These are phyloP conservation scores for Spinellus fusiger DNA, from an alignment of 192 early-diverging fungal species.

Conservation along the genomic window DNA sequence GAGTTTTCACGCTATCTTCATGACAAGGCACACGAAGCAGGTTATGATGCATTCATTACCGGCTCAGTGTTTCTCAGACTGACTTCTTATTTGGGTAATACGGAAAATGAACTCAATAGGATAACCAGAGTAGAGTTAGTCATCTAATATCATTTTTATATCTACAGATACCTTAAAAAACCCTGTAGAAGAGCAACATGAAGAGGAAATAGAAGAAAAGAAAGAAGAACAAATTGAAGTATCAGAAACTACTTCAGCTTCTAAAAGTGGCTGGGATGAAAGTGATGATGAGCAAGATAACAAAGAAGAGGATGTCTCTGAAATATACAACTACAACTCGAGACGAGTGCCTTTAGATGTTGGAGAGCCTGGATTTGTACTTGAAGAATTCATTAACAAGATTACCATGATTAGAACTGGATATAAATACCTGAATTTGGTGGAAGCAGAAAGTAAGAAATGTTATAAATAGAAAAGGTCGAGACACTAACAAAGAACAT, in stretches of 20 bases:
- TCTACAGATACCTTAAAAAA: background rate
- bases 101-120: background rate
- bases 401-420: slow-evolving; percentile 11
- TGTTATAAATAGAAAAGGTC: background rate
- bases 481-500: background rate
- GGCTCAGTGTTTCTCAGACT: slow-evolving; percentile 74
- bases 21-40: slow-evolving; percentile 80
- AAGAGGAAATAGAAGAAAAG: slow-evolving; percentile 8
- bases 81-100: slow-evolving; percentile 34
- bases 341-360: background rate
- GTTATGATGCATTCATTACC: slow-evolving; percentile 89
- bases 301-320: background rate
- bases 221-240: slow-evolving; percentile 1
- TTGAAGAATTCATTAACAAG: slow-evolving; percentile 17
- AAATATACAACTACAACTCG: slow-evolving; percentile 17
- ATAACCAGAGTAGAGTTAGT: background rate
- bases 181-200: background rate
- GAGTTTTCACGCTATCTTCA: slow-evolving; percentile 26
- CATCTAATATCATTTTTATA: background rate
- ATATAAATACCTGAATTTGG: slow-evolving; percentile 20
- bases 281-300: slow-evolving; percentile 17
- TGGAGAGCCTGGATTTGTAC: background rate
- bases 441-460: slow-evolving; percentile 6
- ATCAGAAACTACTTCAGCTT: too few relatives aligned
- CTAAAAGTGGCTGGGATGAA: slow-evolving; percentile 16